Conservation (phyloP, 192 early-diverging fungal species). For the Thamnidium elegans region DNA sequence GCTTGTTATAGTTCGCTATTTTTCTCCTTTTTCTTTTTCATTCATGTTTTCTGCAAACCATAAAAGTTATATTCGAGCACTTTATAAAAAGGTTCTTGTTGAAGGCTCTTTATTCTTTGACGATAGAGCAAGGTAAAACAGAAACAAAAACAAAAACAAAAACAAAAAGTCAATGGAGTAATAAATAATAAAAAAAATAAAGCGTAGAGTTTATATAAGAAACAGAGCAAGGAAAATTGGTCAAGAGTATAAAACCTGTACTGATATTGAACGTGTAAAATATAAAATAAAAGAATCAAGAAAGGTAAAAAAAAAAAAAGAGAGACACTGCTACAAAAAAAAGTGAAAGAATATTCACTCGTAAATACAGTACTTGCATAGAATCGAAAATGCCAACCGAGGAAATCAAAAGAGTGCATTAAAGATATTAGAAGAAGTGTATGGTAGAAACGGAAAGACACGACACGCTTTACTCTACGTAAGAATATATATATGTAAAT, state of each 20-base stretch:
- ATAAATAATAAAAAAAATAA: background rate
- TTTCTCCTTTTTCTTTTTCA: background rate
- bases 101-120: conserved; percentile 34
- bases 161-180: background rate
- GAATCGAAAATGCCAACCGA: conserved; percentile 28
- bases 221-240: conserved; percentile 23
- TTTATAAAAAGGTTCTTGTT: conserved; percentile 30
- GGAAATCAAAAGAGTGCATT: conserved; percentile 24
- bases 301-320: conserved; percentile 19
- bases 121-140: conserved; percentile 28
- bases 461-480: conserved; percentile 30
- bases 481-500: background rate
- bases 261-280: conserved; percentile 21
- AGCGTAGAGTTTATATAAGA: conserved; percentile 22
- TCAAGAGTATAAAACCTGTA: conserved; percentile 22
- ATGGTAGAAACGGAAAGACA: conserved; percentile 34
- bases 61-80: conserved; percentile 14
- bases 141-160: background rate
- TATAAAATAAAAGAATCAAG: conserved; percentile 29
- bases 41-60: conserved; percentile 6
- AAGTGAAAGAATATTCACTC: background rate
- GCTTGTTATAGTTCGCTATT: background rate
- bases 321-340: background rate
- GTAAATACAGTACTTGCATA: conserved; percentile 22
- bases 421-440: conserved; percentile 24